A percentile compares a stretch with the other conserved stretches of the same genome.
Conservation (phyloP, 257 asterid genomes). For the Solanum chiquidenum region DNA sequence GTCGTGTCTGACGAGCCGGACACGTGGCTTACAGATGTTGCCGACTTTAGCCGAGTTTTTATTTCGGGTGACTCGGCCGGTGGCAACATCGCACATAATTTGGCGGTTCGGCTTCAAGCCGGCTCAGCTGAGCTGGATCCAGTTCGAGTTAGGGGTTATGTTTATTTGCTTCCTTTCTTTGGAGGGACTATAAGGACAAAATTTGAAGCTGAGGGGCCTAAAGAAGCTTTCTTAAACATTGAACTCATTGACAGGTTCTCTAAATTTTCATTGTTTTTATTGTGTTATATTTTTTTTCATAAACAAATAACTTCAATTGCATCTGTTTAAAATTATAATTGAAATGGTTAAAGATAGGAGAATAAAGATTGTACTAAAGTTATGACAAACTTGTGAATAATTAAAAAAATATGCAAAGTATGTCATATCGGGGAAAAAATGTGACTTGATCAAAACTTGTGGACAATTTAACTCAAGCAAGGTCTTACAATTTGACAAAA, state of each 20-base stretch:
- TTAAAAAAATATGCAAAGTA: background rate
- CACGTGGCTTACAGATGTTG: conserved; percentile 43
- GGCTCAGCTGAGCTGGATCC: conserved; percentile 41
- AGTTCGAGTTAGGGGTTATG: conserved; percentile 54
- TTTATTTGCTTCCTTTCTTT: conserved; percentile 59
- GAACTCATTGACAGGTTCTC: conserved; percentile 65
- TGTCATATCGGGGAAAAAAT: background rate
- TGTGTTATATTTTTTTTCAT: background rate
- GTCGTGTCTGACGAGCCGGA: conserved; percentile 36
- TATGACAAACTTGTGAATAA: background rate
- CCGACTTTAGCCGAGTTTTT: conserved; percentile 41
- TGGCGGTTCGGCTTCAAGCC: conserved; percentile 44
- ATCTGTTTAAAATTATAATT: too few species aligned
- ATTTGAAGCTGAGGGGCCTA: conserved; percentile 63
- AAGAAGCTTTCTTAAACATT: conserved; percentile 51
- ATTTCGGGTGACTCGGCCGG: conserved; percentile 79
- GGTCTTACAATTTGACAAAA: background rate
- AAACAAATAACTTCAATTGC: background rate
- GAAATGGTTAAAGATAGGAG: too few species aligned
- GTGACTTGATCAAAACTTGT: background rate
- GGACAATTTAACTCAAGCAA: background rate
- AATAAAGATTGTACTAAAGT: background rate
- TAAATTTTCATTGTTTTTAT: background rate
- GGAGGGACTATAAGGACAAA: conserved; percentile 55
- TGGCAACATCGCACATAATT: conserved; percentile 58